A percentile compares a stretch with the other conserved stretches of the same genome.
These are phyloP conservation scores for Fraxinus pennsylvanica DNA, from an alignment of 257 asterid genomes.

Conservation along the genomic window DNA sequence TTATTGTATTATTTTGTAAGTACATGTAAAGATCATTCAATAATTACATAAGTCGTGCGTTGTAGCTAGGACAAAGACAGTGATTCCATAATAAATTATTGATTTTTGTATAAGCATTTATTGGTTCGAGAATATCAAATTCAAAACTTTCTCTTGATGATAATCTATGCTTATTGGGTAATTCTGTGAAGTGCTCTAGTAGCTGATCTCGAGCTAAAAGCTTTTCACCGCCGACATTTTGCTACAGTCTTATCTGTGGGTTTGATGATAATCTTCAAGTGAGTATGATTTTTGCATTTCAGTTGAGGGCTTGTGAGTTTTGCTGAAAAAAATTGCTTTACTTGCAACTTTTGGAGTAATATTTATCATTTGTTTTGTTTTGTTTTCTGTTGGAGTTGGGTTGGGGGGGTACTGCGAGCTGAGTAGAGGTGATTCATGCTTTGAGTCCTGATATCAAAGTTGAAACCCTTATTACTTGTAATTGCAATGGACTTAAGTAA, in stretches of 20 bases:
- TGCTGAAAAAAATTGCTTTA: slow-evolving; percentile 15
- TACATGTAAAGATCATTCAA: too few species aligned
- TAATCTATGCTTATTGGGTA: neutral
- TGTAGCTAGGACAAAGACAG: too few species aligned
- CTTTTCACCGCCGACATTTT: slow-evolving; percentile 21
- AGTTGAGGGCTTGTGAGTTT: neutral
- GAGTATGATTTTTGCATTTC: neutral
- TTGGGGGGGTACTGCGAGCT: slow-evolving; percentile 1
- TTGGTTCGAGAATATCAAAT: too few species aligned
- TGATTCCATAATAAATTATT: too few species aligned
- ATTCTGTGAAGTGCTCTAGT: neutral
- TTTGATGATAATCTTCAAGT: neutral
- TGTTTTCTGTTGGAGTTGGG: neutral
- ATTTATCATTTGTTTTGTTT: neutral
- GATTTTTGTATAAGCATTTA: too few species aligned
- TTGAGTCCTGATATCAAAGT: neutral
- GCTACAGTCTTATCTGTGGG: neutral
- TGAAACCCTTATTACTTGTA: neutral
- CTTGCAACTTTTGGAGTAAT: slow-evolving; percentile 9
- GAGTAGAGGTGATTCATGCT: neutral
- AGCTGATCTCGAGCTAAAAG: slow-evolving; percentile 4
- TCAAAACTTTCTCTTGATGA: too few species aligned
- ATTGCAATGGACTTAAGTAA: neutral
- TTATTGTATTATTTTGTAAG: too few species aligned
- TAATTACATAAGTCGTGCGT: too few species aligned